phyloP scores from a whole-genome alignment of 2,329 filamentous ascomycete species.

The Penicillium polonicum region DNA sequence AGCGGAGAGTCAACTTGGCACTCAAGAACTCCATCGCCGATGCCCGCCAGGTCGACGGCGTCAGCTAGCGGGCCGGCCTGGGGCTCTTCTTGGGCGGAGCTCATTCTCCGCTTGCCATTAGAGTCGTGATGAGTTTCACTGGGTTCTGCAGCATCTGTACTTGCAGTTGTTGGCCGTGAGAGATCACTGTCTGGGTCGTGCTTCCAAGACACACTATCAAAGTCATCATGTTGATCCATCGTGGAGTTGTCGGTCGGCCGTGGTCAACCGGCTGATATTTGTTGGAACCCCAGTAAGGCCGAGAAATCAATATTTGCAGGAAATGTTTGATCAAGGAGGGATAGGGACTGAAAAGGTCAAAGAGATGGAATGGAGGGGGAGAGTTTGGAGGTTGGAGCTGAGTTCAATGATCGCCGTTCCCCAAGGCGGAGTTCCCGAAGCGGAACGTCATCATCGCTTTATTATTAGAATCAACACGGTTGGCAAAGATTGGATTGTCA shows the following conservation, averaged over 20 bases:
- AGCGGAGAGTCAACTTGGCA: conserved; percentile 79
- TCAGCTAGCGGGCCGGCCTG: conserved; percentile 54
- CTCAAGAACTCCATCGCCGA: conserved; percentile 72
- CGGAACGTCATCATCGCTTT: conserved; percentile 26
- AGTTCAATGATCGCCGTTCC: conserved; percentile 24
- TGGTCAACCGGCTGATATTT: conserved; percentile 17
- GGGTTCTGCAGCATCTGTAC: conserved; percentile 42
- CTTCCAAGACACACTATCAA: conserved; percentile 78
- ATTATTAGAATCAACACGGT: not conserved
- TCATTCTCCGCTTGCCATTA: conserved; percentile 52
- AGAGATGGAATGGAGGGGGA: conserved; percentile 14
- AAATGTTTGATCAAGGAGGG: not conserved
- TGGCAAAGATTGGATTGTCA: not conserved
- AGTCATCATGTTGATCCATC: conserved; percentile 63
- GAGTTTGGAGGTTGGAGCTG: conserved; percentile 20
- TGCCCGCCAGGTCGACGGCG: conserved; percentile 61
- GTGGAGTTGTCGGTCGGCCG: conserved; percentile 22
- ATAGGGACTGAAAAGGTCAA: not conserved
- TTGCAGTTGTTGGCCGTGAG: conserved; percentile 43
- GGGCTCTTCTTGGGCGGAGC: conserved; percentile 45
- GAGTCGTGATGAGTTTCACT: conserved; percentile 38
- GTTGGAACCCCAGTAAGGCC: conserved; percentile 12
- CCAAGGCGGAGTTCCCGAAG: conserved; percentile 26
- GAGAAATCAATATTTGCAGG: not conserved
- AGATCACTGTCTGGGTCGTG: conserved; percentile 56